Base-by-base conservation (phyloP, 148 eudicot species). In the Agrostemma githago region DNA sequence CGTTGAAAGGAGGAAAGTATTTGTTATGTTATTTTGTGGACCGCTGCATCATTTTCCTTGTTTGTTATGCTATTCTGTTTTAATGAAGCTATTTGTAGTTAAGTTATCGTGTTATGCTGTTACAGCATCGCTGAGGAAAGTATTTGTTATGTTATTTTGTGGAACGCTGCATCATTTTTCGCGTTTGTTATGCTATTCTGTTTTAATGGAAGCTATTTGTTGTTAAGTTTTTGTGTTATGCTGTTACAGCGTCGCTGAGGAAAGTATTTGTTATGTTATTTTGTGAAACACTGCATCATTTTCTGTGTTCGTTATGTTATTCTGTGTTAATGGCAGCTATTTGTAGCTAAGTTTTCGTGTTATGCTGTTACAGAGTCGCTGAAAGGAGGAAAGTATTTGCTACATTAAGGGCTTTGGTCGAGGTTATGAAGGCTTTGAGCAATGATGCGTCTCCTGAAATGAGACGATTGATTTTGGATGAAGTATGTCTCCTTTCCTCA, bases 381-480 rank as follows among this genome's bases (percentile, higher is more conserved):
- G 89, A 88, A 78, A 90, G 83, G 87, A 89, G 82, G 74, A 92
- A 83, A 78, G 91, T 89, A 61, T 85, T 92, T 81, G 84, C 99
- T 51, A 96, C 94, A 20, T 70, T 96, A 85, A 88, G 92, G 92
- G 99, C 97, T 44, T 79, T 96, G 73, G 78, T 92, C 66, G 99
- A 92, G 80, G 99, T 92, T 63, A 90, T 96, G 97, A 97, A 96
- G 79, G 83, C 77, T 64, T 85, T 96, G 46, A 87, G 92, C 81
- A 84, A 83, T 80, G 96, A 92, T 80, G 91, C 91, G 63, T 84
- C 87, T 71, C 91, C 94, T 66, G 89, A 86, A 73, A 80, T 89
- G 73, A 97, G 92, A 74, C 81, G 88, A 80, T 82, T 74, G 70
- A 96, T 96, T 19, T 77, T 34, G 72, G 96, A 88, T 51, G 99